phyloP scores from a whole-genome alignment of 352 stramenopile genomes.

The Phytophthora sojae region DNA sequence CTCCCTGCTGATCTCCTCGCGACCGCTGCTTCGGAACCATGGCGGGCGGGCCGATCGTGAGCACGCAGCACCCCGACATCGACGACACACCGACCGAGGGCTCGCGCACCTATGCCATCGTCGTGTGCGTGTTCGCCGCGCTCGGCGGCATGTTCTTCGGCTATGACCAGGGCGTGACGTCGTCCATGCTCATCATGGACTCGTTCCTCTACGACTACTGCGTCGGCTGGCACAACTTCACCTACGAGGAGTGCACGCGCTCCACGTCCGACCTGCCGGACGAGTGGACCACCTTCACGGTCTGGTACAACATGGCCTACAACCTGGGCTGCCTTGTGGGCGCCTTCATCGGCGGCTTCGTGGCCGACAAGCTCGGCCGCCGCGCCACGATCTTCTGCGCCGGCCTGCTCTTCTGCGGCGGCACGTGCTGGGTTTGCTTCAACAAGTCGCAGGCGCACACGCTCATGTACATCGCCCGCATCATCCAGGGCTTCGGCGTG shows the following conservation, averaged over 20 bases:
- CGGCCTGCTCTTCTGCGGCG: constrained; percentile 44
- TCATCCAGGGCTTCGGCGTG: constrained; percentile 46
- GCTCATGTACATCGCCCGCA: constrained; percentile 36
- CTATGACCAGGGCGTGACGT: constrained; percentile 23
- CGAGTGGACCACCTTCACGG: constrained; percentile 44
- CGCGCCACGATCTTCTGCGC: constrained; percentile 44
- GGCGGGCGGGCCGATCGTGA: too few species aligned
- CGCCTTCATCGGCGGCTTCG: constrained; percentile 30
- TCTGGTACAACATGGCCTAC: constrained; percentile 38
- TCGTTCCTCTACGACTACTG: constrained; percentile 29
- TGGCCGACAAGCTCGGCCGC: constrained; percentile 43
- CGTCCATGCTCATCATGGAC: constrained; percentile 19
- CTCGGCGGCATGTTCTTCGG: constrained; percentile 19
- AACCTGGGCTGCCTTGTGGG: constrained; percentile 34
- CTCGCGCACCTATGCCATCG: constrained; percentile 19
- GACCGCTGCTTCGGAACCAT: too few species aligned
- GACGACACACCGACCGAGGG: neutral
- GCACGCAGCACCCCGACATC: too few species aligned
- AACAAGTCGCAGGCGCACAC: constrained; percentile 28
- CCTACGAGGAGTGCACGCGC: constrained; percentile 30
- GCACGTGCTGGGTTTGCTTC: constrained; percentile 42
- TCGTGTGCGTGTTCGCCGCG: constrained; percentile 21
- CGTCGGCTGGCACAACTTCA: constrained; percentile 48
- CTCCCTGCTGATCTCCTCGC: too few species aligned
- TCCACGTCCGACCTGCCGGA: constrained; percentile 11